Base-by-base conservation (phyloP, 192 early-diverging fungal species). In the Coemansia sp. region DNA sequence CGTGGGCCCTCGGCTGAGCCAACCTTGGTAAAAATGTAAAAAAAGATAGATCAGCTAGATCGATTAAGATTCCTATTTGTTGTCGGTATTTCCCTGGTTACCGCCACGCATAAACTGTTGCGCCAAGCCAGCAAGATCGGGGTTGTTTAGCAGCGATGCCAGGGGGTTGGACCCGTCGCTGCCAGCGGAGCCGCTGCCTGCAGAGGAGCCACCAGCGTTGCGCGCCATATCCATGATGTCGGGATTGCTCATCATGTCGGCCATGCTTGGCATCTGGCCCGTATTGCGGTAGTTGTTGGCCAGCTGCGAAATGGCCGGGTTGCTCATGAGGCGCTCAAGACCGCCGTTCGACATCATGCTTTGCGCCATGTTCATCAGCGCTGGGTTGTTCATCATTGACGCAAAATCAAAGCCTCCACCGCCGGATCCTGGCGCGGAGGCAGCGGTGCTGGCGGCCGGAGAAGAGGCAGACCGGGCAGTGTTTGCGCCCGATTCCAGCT, bases 361-460 rank as follows among this genome's bases (percentile, higher is more conserved):
- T 80, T 85, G 92, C 62, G 93, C 97, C 95, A 97, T 97, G 71
- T 82, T 85, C 95, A 97, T 97, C 62, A 99, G 83, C 25, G 89
- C 89, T 18, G 97, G 97, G 87, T 99, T 96, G 75, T 75, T 93
- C 88, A 96, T 83, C 83, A 97, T 84, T 50, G 90, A 83, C 12
- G 82, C 88, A 61, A 94, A 76, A 72, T 95, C 93, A 80, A 92
- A 83, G 42, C 90, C 90, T 31, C 90, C 88, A 13, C 86, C 79
- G 33, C 88, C 91, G 59, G 84, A 86, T 72, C 85, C 86, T 16
- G 82, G 85, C 25, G 86, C 35, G 21, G 75, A 69, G 26, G 59
- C 67, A 33, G 59, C 62, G 47, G 68, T 62, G 28, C 76, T 37
- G 18, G 68, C 69, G 2, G 76, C 64, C 21, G 64, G 73, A 13